Conservation (phyloP, 2,329 filamentous ascomycete genomes). For the Paecilomyces formosus region DNA sequence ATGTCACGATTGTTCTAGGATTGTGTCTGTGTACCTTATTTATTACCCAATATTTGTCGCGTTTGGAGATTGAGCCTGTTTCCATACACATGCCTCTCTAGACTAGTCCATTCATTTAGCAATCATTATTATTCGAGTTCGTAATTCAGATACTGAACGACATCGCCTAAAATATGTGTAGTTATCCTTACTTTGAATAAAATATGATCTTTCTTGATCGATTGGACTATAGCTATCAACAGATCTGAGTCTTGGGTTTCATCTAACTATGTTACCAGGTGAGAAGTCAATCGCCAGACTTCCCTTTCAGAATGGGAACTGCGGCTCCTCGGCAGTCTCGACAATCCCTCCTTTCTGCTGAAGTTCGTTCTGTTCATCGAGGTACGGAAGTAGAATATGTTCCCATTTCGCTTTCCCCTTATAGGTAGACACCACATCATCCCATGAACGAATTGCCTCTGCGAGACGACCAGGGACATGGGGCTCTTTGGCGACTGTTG, state of each 20-base stretch:
- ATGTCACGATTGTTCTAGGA: no score
- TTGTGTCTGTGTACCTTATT: no score
- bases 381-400: constrained; percentile 1
- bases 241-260: background rate
- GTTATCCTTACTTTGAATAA: no score
- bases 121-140: no score
- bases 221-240: no score
- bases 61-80: no score
- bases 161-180: no score
- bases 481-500: background rate
- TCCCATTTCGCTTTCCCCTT: constrained; percentile 8
- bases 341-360: background rate
- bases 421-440: constrained; percentile 4
- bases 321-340: background rate
- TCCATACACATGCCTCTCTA: no score
- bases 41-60: no score
- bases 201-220: no score
- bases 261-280: background rate
- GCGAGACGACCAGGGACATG: constrained; percentile 3
- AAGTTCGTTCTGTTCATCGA: background rate
- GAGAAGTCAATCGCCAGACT: background rate
- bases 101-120: no score
- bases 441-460: constrained; percentile 4
- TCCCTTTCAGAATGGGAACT: background rate
- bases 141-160: no score